Base-by-base conservation (phyloP, 768 basidiomycete genomes). In the Lactarius vividus region DNA sequence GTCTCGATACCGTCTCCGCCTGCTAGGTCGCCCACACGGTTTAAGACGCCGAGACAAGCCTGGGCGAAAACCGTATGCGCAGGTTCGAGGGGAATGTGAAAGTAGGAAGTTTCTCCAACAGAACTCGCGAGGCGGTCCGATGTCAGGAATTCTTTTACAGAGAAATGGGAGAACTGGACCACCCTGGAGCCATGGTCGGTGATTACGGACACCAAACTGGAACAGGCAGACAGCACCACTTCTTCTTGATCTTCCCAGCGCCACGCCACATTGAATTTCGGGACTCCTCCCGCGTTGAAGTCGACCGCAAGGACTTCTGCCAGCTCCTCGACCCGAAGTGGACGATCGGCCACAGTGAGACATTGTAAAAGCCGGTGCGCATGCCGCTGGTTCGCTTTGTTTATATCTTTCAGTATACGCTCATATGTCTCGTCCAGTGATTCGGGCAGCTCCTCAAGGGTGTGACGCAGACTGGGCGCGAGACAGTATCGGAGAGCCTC, bases 401-500 rank as follows among this genome's bases (percentile, higher is more conserved):
- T 16, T 3, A 59, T 39, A 2, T 16, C 10, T 8, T n/a, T 10
- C 7, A 59, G 28, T 13, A 39, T 29, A 0, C 20, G 37, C 40
- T 59, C 33, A 6, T 59, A 59, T 28, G 39, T 59, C 23, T 59
- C 58, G 23, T 59, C 33, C 26, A 59, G 37, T 9, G 58, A 35
- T 44, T 39, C 29, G 0, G 58, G 58, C 9, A 59, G 23, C 20
- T 35, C 57, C n/a, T 40, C 57, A 23, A 58, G 57, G 31, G 39
- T 26, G 1, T 26, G 23, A n/a, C 20, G 39, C 26, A 59, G 10
- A 33, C 37, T 59, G 11, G 26, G 18, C 16, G 37, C 8, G 42
- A 39, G 40, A 59, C 58, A 59, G 37, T 40, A 11, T 5, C 58
- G 37, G 2, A 59, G 18, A 0, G 40, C 29, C 20, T 59, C 57